These are phyloP conservation scores for Cyberlindnera saturnus DNA, from an alignment of 805 yeast genomes.

Conservation along the genomic window DNA sequence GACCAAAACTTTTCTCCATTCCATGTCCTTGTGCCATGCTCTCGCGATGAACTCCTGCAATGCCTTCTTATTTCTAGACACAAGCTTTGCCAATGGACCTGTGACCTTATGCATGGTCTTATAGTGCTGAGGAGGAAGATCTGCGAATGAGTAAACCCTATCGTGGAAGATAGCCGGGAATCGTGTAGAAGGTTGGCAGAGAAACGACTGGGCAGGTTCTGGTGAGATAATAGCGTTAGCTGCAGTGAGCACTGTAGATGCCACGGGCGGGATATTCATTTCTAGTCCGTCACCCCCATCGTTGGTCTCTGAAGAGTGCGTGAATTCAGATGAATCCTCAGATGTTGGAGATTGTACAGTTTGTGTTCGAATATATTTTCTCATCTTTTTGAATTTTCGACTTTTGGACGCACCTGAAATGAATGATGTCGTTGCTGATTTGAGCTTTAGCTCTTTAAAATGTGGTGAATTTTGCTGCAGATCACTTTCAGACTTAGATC, in stretches of 20 bases:
- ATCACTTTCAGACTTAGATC: too few relatives aligned
- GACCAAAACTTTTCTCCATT: slow-evolving; percentile 90
- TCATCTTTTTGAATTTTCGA: slow-evolving; percentile 10
- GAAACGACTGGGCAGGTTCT: slow-evolving; percentile 59
- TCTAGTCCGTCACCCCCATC: slow-evolving; percentile 13
- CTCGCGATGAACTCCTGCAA: slow-evolving; percentile 74
- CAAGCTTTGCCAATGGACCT: background rate
- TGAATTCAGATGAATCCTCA: background rate
- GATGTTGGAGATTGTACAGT: slow-evolving; percentile 12
- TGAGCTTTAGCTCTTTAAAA: background rate
- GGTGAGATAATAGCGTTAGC: slow-evolving; percentile 76
- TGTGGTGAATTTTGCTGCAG: background rate
- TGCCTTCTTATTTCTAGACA: slow-evolving; percentile 8
- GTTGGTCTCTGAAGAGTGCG: too few relatives aligned
- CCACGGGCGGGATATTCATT: slow-evolving; percentile 53
- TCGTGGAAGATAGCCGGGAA: slow-evolving; percentile 76
- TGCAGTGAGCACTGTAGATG: slow-evolving; percentile 76
- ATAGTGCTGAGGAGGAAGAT: slow-evolving; percentile 54
- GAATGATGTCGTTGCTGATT: slow-evolving; percentile 2
- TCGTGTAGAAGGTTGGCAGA: slow-evolving; percentile 61
- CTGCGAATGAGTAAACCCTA: slow-evolving; percentile 58
- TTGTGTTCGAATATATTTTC: slow-evolving; percentile 19
- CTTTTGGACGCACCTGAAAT: slow-evolving; percentile 2
- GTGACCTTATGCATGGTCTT: background rate
- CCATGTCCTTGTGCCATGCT: slow-evolving; percentile 75